These are phyloP conservation scores for Priceomyces fermenticarens DNA, from an alignment of 805 yeast species.

Conservation along the genomic window DNA sequence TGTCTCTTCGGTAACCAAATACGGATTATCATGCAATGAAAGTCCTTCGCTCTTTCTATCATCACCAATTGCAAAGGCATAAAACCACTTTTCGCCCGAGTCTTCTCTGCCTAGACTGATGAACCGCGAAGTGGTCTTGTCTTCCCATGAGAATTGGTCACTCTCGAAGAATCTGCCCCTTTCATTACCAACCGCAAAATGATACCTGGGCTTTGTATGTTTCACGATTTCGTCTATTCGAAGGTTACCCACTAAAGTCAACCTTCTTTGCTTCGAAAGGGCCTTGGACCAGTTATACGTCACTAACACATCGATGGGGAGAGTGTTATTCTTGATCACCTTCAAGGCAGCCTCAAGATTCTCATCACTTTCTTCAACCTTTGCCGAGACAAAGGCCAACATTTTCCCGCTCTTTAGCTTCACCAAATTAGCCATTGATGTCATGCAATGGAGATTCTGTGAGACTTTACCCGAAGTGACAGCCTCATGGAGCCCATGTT, in stretches of 20 bases:
- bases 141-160: constrained; percentile 56
- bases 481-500: constrained; percentile 14
- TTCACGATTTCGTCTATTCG: constrained; percentile 46
- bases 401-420: constrained; percentile 44
- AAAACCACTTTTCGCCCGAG: constrained; percentile 60
- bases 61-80: constrained; percentile 52
- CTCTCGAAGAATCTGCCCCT: constrained; percentile 51
- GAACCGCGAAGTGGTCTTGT: constrained; percentile 52
- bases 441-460: constrained; percentile 31
- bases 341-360: constrained; percentile 9
- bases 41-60: constrained; percentile 8
- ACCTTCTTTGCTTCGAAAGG: constrained; percentile 43
- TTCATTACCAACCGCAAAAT: constrained; percentile 56
- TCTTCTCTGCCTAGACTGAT: constrained; percentile 64
- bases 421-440: constrained; percentile 28
- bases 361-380: constrained; percentile 7
- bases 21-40: constrained; percentile 24
- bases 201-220: constrained; percentile 57
- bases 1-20: constrained; percentile 5
- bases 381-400: constrained; percentile 43
- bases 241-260: constrained; percentile 42
- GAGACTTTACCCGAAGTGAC: constrained; percentile 16
- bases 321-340: neutral
- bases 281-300: constrained; percentile 60
- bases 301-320: constrained; percentile 49